phyloP scores from a whole-genome alignment of 2,329 filamentous ascomycete species.

The Colletotrichum limetticola region DNA sequence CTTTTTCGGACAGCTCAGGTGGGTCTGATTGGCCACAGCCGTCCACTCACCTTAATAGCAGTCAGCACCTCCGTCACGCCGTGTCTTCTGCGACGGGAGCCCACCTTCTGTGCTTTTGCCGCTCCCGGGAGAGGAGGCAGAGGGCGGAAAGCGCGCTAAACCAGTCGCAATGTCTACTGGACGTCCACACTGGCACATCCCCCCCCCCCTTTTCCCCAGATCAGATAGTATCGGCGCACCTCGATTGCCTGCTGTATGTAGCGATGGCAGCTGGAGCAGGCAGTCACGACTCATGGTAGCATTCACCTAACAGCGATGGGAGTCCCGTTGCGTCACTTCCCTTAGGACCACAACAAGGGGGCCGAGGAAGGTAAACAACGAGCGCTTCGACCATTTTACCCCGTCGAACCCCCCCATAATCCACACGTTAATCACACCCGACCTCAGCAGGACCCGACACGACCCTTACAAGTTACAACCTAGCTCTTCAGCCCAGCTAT shows the following conservation, averaged over 20 bases:
- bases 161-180: conserved; percentile 6
- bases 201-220: background rate
- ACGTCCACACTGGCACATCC: background rate
- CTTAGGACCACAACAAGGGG: conserved; percentile 26
- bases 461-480: background rate
- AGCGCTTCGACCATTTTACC: conserved; percentile 36
- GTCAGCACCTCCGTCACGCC: no score
- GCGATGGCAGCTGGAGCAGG: no score
- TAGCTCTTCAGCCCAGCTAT: conserved; percentile 23
- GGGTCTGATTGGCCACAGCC: background rate
- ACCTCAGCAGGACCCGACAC: no score
- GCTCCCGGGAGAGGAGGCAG: conserved; percentile 1
- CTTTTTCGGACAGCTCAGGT: conserved; percentile 25
- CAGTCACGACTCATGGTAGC: no score
- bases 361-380: conserved; percentile 45
- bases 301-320: background rate
- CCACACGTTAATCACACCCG: conserved; percentile 12
- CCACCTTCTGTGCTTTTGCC: background rate
- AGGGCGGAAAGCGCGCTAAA: conserved; percentile 8
- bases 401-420: conserved; percentile 10
- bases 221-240: background rate
- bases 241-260: conserved; percentile 1
- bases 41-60: background rate
- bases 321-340: conserved; percentile 8
- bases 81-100: no score